phyloP scores from a whole-genome alignment of 139 green algal species.

The Dunaliella sp. region DNA sequence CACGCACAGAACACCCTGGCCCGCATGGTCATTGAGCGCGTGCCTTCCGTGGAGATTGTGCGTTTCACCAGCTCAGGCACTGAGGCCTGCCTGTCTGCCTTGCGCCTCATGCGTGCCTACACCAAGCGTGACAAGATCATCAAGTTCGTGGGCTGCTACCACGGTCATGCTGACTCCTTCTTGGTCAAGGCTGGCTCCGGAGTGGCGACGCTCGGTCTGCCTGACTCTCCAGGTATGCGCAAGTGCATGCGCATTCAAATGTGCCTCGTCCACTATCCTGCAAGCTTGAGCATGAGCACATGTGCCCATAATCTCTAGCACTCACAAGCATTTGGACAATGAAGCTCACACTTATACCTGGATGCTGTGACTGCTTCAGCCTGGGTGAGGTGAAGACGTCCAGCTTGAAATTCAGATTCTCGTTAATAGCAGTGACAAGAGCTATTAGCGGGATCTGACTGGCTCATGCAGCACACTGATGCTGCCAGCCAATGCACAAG shows the following conservation, averaged over 20 bases:
- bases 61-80: slow-evolving; percentile 96
- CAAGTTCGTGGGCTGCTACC: slow-evolving; percentile 98
- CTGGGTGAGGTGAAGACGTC: too few relatives aligned
- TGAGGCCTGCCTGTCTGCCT: slow-evolving; percentile 97
- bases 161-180: slow-evolving; percentile 96
- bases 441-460: too few relatives aligned
- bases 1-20: slow-evolving; percentile 94
- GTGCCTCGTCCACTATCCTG: too few relatives aligned
- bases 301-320: too few relatives aligned
- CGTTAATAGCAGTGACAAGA: too few relatives aligned
- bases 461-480: too few relatives aligned
- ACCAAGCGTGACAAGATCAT: slow-evolving; percentile 91
- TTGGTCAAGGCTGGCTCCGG: slow-evolving; percentile 93
- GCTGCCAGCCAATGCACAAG: too few relatives aligned
- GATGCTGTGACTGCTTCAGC: too few relatives aligned
- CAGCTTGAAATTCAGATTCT: too few relatives aligned
- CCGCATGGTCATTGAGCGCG: slow-evolving; percentile 95
- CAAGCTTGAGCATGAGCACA: not conserved
- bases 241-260: not conserved
- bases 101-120: slow-evolving; percentile 97
- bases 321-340: too few relatives aligned
- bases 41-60: slow-evolving; percentile 98
- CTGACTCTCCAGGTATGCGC: slow-evolving; percentile 85
- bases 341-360: too few relatives aligned
- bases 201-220: slow-evolving; percentile 95